Base-by-base conservation (phyloP, 2,329 filamentous ascomycete species). In the Beauveria australis region DNA sequence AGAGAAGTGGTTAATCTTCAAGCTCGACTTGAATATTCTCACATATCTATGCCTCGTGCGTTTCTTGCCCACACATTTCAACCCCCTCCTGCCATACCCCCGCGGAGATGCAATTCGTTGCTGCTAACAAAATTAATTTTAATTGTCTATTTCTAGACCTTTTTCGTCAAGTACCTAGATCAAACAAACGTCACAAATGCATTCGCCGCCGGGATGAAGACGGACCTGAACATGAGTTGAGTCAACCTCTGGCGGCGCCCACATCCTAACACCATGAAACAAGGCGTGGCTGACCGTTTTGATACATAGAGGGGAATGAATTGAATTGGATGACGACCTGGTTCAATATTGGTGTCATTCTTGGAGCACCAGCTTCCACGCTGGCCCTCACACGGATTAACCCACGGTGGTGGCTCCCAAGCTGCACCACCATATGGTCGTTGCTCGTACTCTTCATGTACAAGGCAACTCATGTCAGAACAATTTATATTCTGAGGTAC, bases 21-120 rank as follows among this genome's bases (percentile, higher is more conserved):
- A 81, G 67, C 73, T 81, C 33, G 79, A 81, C 64, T 76, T 75
- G 66, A 80, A 80, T 61, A 71, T 81, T 12, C 46, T 74, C 5
- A 67, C 63, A 19, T 71, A 64, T 62, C 73, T 71, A 8, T 81
- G 78, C 54, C 65, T 81, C 3, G 54, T 58, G 8, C 44, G 44
- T 47, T 47, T 24, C n/a, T 46, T 24, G 41, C 19, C 33, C 28
- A 16, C 40, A 12, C 43, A 24, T 2, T 24, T 24, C 22, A 24
- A 24, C 22, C 22, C 24, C 24, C 24, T 24, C 24, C 24, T 24
- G 3, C 24, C 24, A 3, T 24, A 24, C 22, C 24, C 24, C 24
- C 24, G 24, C 24, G 24, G 24, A 24, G 24, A 24, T 24, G 24
- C 24, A 9, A 16, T 18, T 16, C 22, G 5, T 10, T 14, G 10